These are phyloP conservation scores for Obelidium mucronatum DNA, from an alignment of 192 early-diverging fungal genomes.

Conservation along the genomic window DNA sequence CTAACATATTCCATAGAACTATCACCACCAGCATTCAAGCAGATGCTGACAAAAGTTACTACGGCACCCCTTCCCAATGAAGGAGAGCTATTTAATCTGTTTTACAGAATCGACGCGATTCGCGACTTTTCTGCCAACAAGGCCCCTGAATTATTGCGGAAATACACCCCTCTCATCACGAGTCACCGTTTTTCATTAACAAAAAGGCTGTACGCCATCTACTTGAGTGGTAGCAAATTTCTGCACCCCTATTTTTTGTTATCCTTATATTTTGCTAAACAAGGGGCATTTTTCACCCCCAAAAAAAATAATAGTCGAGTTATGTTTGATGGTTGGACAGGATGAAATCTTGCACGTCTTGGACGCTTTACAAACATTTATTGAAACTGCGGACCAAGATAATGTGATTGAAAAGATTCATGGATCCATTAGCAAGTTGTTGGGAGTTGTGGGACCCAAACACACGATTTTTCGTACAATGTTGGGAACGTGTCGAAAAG, in stretches of 20 bases:
- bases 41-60: conserved; percentile 53
- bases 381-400: conserved; percentile 47
- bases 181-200: conserved; percentile 51
- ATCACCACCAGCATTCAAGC: conserved; percentile 57
- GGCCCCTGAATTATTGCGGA: conserved; percentile 51
- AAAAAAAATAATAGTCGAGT: conserved; percentile 45
- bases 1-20: conserved; percentile 40
- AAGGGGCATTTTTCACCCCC: no score
- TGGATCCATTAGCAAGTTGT: conserved; percentile 47
- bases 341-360: conserved; percentile 56
- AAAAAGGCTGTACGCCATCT: conserved; percentile 55
- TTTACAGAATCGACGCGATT: conserved; percentile 55
- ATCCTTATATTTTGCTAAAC: not conserved
- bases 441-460: conserved; percentile 48
- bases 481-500: conserved; percentile 56
- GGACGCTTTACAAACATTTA: conserved; percentile 55
- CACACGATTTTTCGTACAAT: conserved; percentile 58
- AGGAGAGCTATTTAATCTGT: conserved; percentile 61
- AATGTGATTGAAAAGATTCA: conserved; percentile 53
- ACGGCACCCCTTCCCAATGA: conserved; percentile 47
- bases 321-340: conserved; percentile 48
- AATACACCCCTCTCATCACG: conserved; percentile 51
- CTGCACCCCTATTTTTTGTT: conserved; percentile 7
- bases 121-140: conserved; percentile 53
- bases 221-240: conserved; percentile 44